Evolutionary conservation across 2,329 filamentous ascomycete species (phyloP).

Genomic region (Colletotrichum tropicicola): DNA sequence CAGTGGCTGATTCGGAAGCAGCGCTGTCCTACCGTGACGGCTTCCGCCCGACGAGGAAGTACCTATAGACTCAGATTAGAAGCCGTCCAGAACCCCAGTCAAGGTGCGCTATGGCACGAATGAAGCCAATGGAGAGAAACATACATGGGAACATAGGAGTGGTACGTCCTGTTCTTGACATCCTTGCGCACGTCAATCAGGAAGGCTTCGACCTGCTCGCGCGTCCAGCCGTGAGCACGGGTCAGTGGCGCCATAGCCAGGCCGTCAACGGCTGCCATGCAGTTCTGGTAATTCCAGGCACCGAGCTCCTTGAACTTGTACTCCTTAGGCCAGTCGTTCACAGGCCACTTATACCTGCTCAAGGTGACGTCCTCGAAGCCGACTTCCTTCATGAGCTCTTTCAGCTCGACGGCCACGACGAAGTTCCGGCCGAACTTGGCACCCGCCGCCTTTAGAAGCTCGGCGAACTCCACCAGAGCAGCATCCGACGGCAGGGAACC

Average conservation of each 20-base stretch:
- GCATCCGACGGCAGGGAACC: neutral
- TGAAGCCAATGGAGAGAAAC: neutral
- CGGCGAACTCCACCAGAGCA: neutral
- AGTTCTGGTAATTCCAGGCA: neutral
- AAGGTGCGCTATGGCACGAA: neutral
- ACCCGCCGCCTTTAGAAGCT: neutral
- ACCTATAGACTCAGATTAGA: neutral
- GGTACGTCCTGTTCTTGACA: constrained; percentile 33
- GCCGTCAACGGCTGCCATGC: neutral
- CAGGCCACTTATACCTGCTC: constrained; percentile 58
- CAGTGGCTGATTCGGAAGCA: too few species aligned
- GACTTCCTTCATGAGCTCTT: constrained; percentile 53
- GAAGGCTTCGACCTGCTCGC: constrained; percentile 25
- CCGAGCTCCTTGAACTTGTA: constrained; percentile 60
- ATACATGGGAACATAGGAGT: constrained; percentile 34
- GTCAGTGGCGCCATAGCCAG: neutral
- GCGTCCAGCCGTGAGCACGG: neutral
- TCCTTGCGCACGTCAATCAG: constrained; percentile 33
- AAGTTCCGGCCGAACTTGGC: neutral
- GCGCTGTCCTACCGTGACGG: too few species aligned
- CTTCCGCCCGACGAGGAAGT: neutral
- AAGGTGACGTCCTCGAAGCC: constrained; percentile 63
- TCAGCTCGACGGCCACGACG: neutral
- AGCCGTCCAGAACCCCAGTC: neutral
- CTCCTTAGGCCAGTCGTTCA: constrained; percentile 60